Evolutionary conservation across 2,329 filamentous ascomycete species (phyloP), one percentile per base, ranked within the genome.

Genomic region (Phaeosphaeria sp.): DNA sequence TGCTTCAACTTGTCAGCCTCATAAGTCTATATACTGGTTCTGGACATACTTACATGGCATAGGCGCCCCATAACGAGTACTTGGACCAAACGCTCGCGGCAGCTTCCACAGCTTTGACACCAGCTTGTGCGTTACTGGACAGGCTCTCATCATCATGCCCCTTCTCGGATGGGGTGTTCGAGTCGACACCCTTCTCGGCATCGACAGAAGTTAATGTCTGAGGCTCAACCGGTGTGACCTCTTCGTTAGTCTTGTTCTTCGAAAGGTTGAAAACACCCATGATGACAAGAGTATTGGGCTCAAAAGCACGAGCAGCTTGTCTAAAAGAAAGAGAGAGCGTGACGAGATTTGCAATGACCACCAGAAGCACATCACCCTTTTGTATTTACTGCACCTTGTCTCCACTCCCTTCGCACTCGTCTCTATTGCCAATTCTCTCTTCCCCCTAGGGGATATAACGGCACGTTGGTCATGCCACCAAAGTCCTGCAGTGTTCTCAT

Each of bases 31-130:
- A n/a, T 2, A 3, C 18, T 2, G 17, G 1, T 7, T 8, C n/a
- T 17, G 2, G 6, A 13, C 11, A 18, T 11, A 60, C 73, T 63
- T 48, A 79, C 75, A 74, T 67, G 17, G 68, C 63, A 58, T 77
- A 78, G 15, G 74, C 73, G 20, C 65, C 56, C 13, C 70, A 68
- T 6, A 79, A 64, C 36, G 74, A 67, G 55, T 67, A 71, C 51
- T 71, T 76, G 8, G 70, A 69, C 77, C 77, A 80, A 6, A 75
- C 72, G 13, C 73, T 63, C 1, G 77, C 77, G 33, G 74, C 70
- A 25, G 78, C 77, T 56, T 79, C 69, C 6, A 72, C 72, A 30
- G 68, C 65, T 53, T 74, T 72, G 15, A 78, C 73, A 64, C 77
- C 77, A 27, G 72, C 57, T 43, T 78, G 71, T 18, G 67, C 72